Percentiles rank a stretch among this genome's conserved stretches.
These are phyloP conservation scores for Gonapodya prolifera DNA, from an alignment of 192 early-diverging fungal species.

Conservation along the genomic window DNA sequence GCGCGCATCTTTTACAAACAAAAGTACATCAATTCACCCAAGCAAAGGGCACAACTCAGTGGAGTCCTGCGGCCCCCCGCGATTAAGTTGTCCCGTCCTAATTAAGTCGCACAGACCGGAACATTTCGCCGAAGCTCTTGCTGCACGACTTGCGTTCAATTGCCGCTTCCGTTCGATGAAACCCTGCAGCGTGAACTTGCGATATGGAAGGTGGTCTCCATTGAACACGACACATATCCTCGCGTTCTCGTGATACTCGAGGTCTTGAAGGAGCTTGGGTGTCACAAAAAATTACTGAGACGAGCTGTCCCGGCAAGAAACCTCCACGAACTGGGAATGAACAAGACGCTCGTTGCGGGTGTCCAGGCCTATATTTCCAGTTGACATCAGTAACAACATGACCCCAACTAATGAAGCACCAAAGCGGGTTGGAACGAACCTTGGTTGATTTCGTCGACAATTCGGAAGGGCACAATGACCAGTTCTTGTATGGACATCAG, in stretches of 20 bases:
- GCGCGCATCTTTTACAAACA: no score
- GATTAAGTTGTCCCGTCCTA: no score
- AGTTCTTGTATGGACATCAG: conserved; percentile 85
- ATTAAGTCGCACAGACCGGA: no score
- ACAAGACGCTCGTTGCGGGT: conserved; percentile 89
- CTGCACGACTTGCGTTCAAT: no score
- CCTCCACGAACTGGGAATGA: conserved; percentile 79
- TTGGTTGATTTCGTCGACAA: conserved; percentile 99
- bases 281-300: conserved; percentile 92
- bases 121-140: no score
- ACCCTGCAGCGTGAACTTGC: no score
- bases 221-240: conserved; percentile 87
- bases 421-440: conserved; percentile 21
- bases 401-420: neutral
- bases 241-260: conserved; percentile 86
- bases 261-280: conserved; percentile 90
- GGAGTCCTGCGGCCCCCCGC: no score
- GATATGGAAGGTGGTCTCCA: conserved; percentile 71
- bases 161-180: no score
- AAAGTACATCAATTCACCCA: no score
- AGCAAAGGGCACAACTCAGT: no score
- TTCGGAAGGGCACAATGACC: conserved; percentile 83
- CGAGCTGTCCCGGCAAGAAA: conserved; percentile 53
- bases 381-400: neutral
- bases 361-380: no score